Conservation (phyloP, 345 rosid genomes). For the Excoecaria agallocha region DNA sequence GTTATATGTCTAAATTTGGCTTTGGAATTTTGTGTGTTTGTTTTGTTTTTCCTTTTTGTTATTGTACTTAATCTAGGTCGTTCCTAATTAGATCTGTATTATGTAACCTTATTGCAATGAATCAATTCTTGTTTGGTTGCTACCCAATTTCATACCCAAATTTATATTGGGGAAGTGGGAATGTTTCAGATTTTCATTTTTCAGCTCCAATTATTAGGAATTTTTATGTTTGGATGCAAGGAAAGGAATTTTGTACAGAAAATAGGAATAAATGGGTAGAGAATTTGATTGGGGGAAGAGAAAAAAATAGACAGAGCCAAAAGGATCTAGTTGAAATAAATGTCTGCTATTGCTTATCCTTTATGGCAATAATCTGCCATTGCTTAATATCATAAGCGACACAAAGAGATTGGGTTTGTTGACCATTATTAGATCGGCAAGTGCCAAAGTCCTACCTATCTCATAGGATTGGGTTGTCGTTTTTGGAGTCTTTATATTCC, state of each 20-base stretch:
- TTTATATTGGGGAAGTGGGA: not conserved
- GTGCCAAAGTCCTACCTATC: not conserved
- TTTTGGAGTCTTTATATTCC: not conserved
- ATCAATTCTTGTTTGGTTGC: conserved; percentile 1
- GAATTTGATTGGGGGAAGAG: not conserved
- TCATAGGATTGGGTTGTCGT: too few relatives aligned
- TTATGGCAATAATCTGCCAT: not conserved
- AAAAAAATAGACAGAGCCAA: conserved; percentile 11
- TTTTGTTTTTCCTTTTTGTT: not conserved
- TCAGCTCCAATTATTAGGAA: too few relatives aligned
- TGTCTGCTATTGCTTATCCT: conserved; percentile 12
- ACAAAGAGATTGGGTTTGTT: not conserved
- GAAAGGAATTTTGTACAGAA: too few relatives aligned
- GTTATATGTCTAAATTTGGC: conserved; percentile 2
- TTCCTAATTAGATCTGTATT: conserved; percentile 13
- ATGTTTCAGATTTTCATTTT: not conserved
- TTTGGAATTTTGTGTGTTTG: not conserved
- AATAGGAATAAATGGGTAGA: too few relatives aligned
- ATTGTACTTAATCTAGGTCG: conserved; percentile 7
- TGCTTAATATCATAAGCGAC: conserved; percentile 8
- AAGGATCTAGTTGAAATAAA: conserved; percentile 15
- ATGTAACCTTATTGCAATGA: conserved; percentile 15
- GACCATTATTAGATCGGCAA: not conserved
- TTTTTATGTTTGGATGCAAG: too few relatives aligned
- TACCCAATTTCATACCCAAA: not conserved